phyloP scores from a whole-genome alignment of 2,329 filamentous ascomycete species.

The Pestalotiopsis sp. region DNA sequence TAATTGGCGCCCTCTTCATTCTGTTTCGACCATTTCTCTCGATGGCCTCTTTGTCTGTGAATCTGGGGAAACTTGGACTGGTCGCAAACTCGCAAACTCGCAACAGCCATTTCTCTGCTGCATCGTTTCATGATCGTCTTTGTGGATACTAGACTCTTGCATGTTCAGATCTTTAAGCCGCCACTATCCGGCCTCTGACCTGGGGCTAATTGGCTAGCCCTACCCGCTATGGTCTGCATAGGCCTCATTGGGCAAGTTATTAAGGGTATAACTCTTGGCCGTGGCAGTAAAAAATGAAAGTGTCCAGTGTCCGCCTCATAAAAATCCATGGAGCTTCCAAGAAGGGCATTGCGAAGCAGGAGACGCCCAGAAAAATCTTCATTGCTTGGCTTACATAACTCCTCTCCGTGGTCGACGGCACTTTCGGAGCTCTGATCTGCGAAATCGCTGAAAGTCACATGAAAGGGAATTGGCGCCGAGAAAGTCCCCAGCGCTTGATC shows the following conservation, averaged over 20 bases:
- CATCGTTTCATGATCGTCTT: background rate
- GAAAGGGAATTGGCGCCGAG: background rate
- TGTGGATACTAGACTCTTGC: background rate
- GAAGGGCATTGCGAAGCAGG: background rate
- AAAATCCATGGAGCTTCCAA: background rate
- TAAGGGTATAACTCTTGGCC: background rate
- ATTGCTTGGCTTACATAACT: background rate
- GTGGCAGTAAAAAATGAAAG: background rate
- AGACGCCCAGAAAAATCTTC: background rate
- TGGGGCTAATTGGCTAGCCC: background rate
- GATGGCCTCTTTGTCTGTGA: background rate
- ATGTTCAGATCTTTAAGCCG: background rate
- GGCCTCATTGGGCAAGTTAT: background rate
- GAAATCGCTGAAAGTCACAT: background rate
- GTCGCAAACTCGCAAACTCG: background rate
- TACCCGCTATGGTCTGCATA: background rate
- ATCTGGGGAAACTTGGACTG: background rate
- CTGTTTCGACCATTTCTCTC: background rate
- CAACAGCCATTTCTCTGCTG: background rate
- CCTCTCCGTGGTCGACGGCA: background rate
- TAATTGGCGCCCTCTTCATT: background rate
- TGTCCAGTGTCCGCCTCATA: background rate
- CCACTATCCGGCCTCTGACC: background rate
- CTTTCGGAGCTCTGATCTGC: background rate
- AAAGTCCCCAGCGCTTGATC: background rate